Evolutionary conservation across 116 monocot species (phyloP).

Genomic region (Cymodocea nodosa): DNA sequence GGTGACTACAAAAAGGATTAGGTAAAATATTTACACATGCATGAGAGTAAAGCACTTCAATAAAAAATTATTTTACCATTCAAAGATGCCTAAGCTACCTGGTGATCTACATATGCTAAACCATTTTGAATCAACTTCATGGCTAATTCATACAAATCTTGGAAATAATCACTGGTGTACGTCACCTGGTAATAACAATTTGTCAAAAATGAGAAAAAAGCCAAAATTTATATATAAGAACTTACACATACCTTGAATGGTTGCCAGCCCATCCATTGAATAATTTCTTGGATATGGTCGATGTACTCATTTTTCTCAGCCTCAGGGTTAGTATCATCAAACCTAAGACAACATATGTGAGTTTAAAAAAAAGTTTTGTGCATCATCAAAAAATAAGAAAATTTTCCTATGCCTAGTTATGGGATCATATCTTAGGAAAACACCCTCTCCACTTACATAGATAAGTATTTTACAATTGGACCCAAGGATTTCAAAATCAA

Average conservation of each 20-base stretch:
- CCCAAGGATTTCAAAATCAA: too few relatives aligned
- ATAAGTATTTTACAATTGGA: too few relatives aligned
- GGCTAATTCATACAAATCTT: conserved; percentile 77
- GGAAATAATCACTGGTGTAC: conserved; percentile 91
- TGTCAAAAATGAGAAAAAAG: conserved; percentile 2
- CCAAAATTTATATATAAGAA: conserved; percentile 1
- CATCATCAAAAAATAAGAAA: too few relatives aligned
- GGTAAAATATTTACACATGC: neutral
- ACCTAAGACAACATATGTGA: conserved; percentile 24
- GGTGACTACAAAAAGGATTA: conserved; percentile 31
- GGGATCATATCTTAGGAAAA: too few relatives aligned
- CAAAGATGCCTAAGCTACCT: conserved; percentile 30
- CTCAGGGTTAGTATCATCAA: conserved; percentile 96
- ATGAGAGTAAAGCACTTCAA: too few relatives aligned
- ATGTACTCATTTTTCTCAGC: conserved; percentile 93
- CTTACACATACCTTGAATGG: conserved; percentile 55
- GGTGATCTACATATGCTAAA: conserved; percentile 93
- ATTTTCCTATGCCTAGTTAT: too few relatives aligned
- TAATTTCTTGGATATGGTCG: conserved; percentile 87
- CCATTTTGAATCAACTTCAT: conserved; percentile 70
- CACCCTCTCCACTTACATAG: too few relatives aligned
- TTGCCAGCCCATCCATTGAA: conserved; percentile 96
- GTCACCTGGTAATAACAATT: conserved; percentile 44
- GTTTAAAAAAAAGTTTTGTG: neutral
- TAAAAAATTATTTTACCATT: neutral